phyloP scores from a whole-genome alignment of 352 stramenopile species.

The Phytophthora cactorum region DNA sequence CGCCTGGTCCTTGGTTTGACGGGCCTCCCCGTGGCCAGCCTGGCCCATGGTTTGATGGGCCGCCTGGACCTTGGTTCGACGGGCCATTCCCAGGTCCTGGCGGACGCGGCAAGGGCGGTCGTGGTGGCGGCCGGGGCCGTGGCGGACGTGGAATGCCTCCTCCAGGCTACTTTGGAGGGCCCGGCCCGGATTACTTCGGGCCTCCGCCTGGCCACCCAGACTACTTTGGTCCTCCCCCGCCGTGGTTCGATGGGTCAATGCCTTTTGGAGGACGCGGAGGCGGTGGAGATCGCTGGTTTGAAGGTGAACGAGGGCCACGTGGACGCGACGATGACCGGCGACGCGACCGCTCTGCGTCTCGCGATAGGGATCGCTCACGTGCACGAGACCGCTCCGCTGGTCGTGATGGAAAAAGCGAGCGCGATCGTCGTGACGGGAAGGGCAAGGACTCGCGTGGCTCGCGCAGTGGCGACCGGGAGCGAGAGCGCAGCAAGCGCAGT shows the following conservation, averaged over 20 bases:
- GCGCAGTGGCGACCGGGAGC: slow-evolving; percentile 40
- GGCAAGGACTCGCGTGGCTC: slow-evolving; percentile 38
- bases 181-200: slow-evolving; percentile 77
- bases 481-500: slow-evolving; percentile 40
- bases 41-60: slow-evolving; percentile 79
- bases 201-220: slow-evolving; percentile 75
- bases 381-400: slow-evolving; percentile 32
- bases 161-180: slow-evolving; percentile 73
- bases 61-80: slow-evolving; percentile 79
- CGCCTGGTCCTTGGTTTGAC: slow-evolving; percentile 75
- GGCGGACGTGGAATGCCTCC: slow-evolving; percentile 53
- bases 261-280: slow-evolving; percentile 54
- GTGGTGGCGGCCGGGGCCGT: slow-evolving; percentile 47
- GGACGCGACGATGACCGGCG: slow-evolving; percentile 52
- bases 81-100: slow-evolving; percentile 67
- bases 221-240: slow-evolving; percentile 74
- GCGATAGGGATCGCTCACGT: slow-evolving; percentile 38
- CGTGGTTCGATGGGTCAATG: slow-evolving; percentile 73
- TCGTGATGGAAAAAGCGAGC: slow-evolving; percentile 39
- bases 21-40: slow-evolving; percentile 59
- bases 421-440: slow-evolving; percentile 39
- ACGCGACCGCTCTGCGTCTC: slow-evolving; percentile 46
- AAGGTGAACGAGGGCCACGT: slow-evolving; percentile 44
- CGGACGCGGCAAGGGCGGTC: slow-evolving; percentile 47
- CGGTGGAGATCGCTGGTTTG: slow-evolving; percentile 51